Conservation (phyloP, 768 basidiomycete species). For the Goffeauzyma gilvescens region DNA sequence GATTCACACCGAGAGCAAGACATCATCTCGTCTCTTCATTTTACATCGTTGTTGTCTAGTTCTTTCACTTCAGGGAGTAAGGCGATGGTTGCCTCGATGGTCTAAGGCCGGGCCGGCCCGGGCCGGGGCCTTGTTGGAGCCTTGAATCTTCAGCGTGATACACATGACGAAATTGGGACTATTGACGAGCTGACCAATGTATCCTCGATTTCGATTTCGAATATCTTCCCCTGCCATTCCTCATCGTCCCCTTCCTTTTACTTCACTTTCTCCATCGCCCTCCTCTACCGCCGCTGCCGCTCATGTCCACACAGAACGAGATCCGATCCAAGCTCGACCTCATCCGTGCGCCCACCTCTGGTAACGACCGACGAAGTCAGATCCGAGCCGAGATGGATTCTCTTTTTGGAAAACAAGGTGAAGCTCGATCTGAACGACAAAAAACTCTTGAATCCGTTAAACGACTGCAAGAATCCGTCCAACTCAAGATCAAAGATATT, state of each 20-base stretch:
- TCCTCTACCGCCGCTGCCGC: neutral
- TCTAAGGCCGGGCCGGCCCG: too few species aligned
- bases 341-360: constrained; percentile 25
- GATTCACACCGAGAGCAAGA: too few species aligned
- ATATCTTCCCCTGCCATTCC: neutral
- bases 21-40: too few species aligned
- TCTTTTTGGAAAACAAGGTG: constrained; percentile 60
- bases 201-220: neutral
- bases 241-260: neutral
- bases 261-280: neutral
- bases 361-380: constrained; percentile 46
- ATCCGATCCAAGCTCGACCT: constrained; percentile 22
- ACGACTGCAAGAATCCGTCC: constrained; percentile 51
- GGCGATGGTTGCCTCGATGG: too few species aligned
- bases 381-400: constrained; percentile 65
- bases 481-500: constrained; percentile 79
- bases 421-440: constrained; percentile 39
- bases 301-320: constrained; percentile 18
- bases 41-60: too few species aligned
- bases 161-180: too few species aligned
- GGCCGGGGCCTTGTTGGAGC: too few species aligned
- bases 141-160: too few species aligned
- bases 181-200: too few species aligned
- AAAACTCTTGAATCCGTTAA: constrained; percentile 66
- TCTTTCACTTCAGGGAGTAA: too few species aligned